Evolutionary conservation across 2,329 filamentous ascomycete species (phyloP).

Genomic region (Colletotrichum endophyticum): DNA sequence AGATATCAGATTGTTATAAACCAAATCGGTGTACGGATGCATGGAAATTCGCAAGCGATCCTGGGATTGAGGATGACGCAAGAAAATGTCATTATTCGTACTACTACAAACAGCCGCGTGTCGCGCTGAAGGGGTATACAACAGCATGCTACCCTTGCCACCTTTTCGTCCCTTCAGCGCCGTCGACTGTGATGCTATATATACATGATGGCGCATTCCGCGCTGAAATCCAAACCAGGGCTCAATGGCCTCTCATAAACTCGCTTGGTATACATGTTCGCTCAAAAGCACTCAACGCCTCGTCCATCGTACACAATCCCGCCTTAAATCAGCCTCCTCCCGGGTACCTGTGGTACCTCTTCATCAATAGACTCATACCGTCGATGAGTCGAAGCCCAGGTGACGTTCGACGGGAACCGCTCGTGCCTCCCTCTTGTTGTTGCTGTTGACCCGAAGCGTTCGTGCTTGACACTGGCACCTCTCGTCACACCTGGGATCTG

Average conservation of each 20-base stretch:
- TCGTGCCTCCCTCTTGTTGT: background rate
- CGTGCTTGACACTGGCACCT: background rate
- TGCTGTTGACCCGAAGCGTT: background rate
- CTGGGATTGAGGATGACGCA: background rate
- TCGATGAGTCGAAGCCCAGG: background rate
- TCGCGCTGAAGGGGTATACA: conserved; percentile 10
- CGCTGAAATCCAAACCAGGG: background rate
- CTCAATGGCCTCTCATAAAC: background rate
- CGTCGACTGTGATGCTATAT: background rate
- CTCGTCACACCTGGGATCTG: background rate
- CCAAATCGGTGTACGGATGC: background rate
- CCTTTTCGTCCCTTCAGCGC: background rate
- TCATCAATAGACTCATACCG: background rate
- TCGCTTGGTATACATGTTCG: background rate
- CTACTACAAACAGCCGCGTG: conserved; percentile 4
- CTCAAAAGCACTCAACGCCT: background rate
- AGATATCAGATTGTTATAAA: conserved; percentile 6
- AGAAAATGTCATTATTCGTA: conserved; percentile 15
- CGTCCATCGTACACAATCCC: background rate
- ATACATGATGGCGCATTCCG: background rate
- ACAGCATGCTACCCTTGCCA: background rate
- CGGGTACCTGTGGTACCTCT: background rate
- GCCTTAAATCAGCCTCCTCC: background rate
- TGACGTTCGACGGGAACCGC: background rate
- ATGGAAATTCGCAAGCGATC: background rate